Base-by-base conservation (phyloP, 768 basidiomycete species). In the Auriculariales sp. region DNA sequence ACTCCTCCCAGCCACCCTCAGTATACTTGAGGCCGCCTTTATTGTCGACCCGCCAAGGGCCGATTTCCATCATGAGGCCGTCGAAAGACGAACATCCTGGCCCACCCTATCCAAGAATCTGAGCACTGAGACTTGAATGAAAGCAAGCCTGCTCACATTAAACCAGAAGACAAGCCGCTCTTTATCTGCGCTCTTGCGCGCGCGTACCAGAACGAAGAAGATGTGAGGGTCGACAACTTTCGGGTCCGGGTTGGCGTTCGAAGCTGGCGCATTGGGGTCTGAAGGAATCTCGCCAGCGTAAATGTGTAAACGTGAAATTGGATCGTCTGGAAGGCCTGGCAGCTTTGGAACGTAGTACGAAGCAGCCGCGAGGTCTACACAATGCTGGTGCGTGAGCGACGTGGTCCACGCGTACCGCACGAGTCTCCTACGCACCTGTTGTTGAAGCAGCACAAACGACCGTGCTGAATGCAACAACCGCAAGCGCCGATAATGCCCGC, bases 1-100 rank as follows among this genome's bases (percentile, higher is more conserved):
- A 97, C 62, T 98, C 94, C 60, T 98, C 92, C 94, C 94, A 98
- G 7, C 92, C 92, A 25, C 92, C 91, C 54, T 90, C 81, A 7
- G 77, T 68, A 17, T 78, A 73, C 57, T 75, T 76, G 53, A 93
- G 74, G 3, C 81, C 75, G 49, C 85, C 80, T 14, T 78, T 68
- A 48, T 78, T 74, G 58, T 89, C 83, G 64, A 82, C 66, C 55
- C 76, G 76, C 78, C 90, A 94, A 3, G 94, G 93, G 0, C 94
- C 94, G n/a, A 93, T 72, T 58, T 98, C 94, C 90, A 98, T 93
- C 83, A 98, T 84, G 15, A 92, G 73, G 2, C 94, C 94, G 58
- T 98, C 94, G 61, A 98, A 97, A 1, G 88, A 91, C 0, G 92
- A 95, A 63, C 95, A 98, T 27, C 95, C 95, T 17, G 94, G 94